Evolutionary conservation across 441 rosid genomes (phyloP).

Genomic region (Euphorbia corollata): DNA sequence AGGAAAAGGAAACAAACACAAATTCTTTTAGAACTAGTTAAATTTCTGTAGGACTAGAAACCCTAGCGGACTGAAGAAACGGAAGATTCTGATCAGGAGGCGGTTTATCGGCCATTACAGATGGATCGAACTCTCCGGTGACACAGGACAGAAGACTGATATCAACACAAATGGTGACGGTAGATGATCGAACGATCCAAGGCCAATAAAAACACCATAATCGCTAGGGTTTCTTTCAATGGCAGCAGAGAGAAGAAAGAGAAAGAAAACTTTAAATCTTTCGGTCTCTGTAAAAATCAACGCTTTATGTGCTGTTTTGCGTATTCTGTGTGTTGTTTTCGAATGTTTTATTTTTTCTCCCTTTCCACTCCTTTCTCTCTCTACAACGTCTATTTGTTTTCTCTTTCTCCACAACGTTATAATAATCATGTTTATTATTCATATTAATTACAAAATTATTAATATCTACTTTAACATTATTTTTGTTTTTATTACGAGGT

Average conservation of each 20-base stretch:
- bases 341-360: background rate
- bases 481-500: too few species aligned
- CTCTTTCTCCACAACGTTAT: background rate
- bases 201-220: background rate
- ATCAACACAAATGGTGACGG: background rate
- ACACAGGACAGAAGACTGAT: constrained; percentile 4
- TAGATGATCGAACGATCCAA: constrained; percentile 6
- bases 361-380: background rate
- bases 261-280: constrained; percentile 2
- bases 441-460: too few species aligned
- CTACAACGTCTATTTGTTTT: background rate
- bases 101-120: constrained; percentile 25
- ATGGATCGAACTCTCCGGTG: constrained; percentile 13
- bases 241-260: background rate
- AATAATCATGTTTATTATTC: too few species aligned
- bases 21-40: background rate
- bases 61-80: constrained; percentile 21
- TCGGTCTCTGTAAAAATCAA: constrained; percentile 11
- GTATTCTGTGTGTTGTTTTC: background rate
- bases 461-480: too few species aligned
- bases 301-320: constrained; percentile 2
- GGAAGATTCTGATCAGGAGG: constrained; percentile 17
- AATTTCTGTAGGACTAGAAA: constrained; percentile 20
- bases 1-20: background rate
- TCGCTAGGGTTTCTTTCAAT: constrained; percentile 26